Evolutionary conservation across 1,284 basidiomycete genomes (phyloP), one percentile per base, ranked within the genome.

Genomic region (Boletellus deceptivus): DNA sequence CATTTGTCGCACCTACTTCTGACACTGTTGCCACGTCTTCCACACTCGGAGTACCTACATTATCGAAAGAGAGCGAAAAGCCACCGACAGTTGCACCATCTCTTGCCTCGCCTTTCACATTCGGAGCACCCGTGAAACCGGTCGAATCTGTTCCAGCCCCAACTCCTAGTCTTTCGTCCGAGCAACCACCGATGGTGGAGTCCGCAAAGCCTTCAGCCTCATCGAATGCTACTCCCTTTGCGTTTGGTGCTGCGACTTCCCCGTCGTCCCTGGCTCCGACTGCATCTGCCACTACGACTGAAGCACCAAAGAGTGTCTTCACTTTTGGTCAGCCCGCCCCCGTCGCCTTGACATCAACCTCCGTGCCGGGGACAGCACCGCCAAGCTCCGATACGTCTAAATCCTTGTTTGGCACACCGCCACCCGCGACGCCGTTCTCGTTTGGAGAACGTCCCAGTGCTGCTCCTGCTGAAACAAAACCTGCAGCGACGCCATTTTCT

Each of bases 271-370:
- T 53, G 2, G 27, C 45, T 18, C 18, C 50, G 1, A 52, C 27
- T 35, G 17, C 25, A 4, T n/a, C 61, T 17, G 33, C 50, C 16
- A 11, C 43, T 46, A 35, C 36, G 8, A 27, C 34, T 2, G 69
- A 70, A 37, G 48, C 52, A 9, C 51, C 63, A 34, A 67, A 70
- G 53, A 56, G 50, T 33, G 52, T 13, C 20, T 65, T 70, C 20
- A 43, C 59, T 3, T 68, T 69, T 37, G 56, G 55, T 49, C 65
- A 51, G 41, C 40, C 63, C 5, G 10, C 52, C n/a, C 8, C 60
- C n/a, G 29, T 52, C 10, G 25, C 55, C 10, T 33, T 53, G 20
- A 27, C 48, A 7, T 24, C 64, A 6, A 31, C 46, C 1, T 37
- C 62, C 13, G 36, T 39, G 18, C 33, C 60, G 2, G 44, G 18